Conservation (phyloP, 2,329 filamentous ascomycete species). For the Claviceps sp. region DNA sequence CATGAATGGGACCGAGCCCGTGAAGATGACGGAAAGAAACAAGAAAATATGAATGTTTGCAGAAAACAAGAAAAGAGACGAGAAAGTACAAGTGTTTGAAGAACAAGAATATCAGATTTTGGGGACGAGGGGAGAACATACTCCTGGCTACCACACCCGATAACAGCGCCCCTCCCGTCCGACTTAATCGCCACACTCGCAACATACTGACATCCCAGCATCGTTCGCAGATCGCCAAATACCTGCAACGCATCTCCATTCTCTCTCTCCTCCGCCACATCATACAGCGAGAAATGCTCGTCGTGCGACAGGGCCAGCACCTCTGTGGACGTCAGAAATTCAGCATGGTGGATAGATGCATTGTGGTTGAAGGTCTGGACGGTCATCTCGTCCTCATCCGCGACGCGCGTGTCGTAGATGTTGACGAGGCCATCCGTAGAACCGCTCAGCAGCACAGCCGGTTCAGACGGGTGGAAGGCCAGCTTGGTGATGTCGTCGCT, state of each 20-base stretch:
- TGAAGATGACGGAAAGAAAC: too few relatives aligned
- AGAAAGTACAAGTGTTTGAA: neutral
- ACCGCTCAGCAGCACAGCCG: slow-evolving; percentile 55
- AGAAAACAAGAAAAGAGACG: too few relatives aligned
- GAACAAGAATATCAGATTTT: too few relatives aligned
- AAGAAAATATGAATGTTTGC: neutral
- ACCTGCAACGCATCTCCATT: slow-evolving; percentile 40
- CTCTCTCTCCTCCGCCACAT: slow-evolving; percentile 49
- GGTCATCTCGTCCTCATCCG: slow-evolving; percentile 65
- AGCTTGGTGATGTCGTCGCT: slow-evolving; percentile 53
- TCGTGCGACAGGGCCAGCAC: slow-evolving; percentile 66
- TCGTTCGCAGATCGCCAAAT: slow-evolving; percentile 56
- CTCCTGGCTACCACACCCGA: slow-evolving; percentile 57
- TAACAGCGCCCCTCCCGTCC: slow-evolving; percentile 42
- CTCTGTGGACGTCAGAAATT: slow-evolving; percentile 50
- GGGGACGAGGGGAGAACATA: slow-evolving; percentile 23
- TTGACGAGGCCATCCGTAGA: slow-evolving; percentile 72
- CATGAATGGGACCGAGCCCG: too few relatives aligned
- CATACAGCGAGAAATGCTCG: slow-evolving; percentile 63
- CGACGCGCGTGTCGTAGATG: slow-evolving; percentile 56
- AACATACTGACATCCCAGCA: slow-evolving; percentile 60
- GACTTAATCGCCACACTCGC: slow-evolving; percentile 50
- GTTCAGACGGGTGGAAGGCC: slow-evolving; percentile 43
- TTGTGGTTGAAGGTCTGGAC: slow-evolving; percentile 68
- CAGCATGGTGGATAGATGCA: slow-evolving; percentile 60